These are phyloP conservation scores for Ceratocystis huliohia DNA, from an alignment of 2,329 filamentous ascomycete species.

Conservation along the genomic window DNA sequence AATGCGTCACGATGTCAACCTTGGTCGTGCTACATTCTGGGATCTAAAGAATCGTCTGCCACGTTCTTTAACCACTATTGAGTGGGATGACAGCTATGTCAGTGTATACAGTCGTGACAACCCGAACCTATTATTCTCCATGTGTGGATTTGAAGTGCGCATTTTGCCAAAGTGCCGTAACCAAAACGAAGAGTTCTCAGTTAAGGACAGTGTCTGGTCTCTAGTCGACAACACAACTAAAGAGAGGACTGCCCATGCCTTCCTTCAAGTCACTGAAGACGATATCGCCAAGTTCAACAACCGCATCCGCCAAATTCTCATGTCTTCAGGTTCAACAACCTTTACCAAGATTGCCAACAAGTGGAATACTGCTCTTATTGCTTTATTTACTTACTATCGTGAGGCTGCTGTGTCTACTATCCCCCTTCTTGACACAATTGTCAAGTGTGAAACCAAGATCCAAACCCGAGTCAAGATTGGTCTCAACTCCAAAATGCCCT, in stretches of 20 bases:
- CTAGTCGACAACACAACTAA: constrained; percentile 93
- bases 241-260: constrained; percentile 92
- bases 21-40: constrained; percentile 96
- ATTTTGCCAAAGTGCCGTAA: constrained; percentile 93
- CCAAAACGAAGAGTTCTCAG: constrained; percentile 87
- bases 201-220: constrained; percentile 98
- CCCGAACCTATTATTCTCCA: constrained; percentile 90
- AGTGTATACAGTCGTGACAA: constrained; percentile 98
- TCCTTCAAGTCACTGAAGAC: constrained; percentile 93
- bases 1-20: constrained; percentile 97
- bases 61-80: constrained; percentile 88
- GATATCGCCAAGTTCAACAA: constrained; percentile 99
- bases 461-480: constrained; percentile 98
- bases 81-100: constrained; percentile 97
- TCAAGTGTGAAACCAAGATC: constrained; percentile 99
- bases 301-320: constrained; percentile 91
- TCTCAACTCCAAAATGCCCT: constrained; percentile 98
- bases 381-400: constrained; percentile 95
- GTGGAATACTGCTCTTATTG: constrained; percentile 97
- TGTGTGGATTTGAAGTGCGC: constrained; percentile 95
- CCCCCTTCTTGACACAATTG: constrained; percentile 86
- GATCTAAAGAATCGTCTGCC: constrained; percentile 94
- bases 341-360: constrained; percentile 99
- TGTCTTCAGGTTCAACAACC: constrained; percentile 98
- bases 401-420: constrained; percentile 95